Evolutionary conservation across 345 rosid genomes (phyloP), one percentile per base, ranked within the genome.

Genomic region (Eucalyptus sp.): DNA sequence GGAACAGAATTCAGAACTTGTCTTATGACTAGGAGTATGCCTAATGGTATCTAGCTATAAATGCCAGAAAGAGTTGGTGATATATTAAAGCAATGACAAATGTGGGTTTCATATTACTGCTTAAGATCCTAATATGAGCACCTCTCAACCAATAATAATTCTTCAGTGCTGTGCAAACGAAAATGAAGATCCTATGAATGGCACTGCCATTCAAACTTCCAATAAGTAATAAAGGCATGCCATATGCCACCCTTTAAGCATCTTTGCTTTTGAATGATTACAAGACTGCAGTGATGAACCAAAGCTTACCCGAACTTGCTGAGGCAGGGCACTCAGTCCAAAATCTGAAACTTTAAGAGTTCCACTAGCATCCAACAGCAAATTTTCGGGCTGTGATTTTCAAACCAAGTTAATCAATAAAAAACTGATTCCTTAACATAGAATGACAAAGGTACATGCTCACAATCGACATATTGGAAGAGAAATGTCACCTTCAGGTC

Each of bases 261-360:
- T 64, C 76, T n/a, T 41, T 37, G 15, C 8, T 22, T 22, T 11
- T 76, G 83, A 76, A 76, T 76, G 48, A 41, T 5, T 71, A 66
- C 15, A 37, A 76, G 27, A 76, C 83, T 41, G 27, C 9, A 76
- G 29, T 6, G 48, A 41, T 76, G 48, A 76, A 76, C 83, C 83
- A 11, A 76, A 20, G 90, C 99, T 95, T 89, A 98, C 99, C 88
- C 99, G 96, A 92, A 98, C 98, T 97, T 98, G 99, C 90, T 98
- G 99, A 90, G 99, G 99, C 46, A 98, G 91, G 56, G 99, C 99
- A 90, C 99, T 98, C 91, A 98, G 92, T 84, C 99, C 99, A 94
- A 98, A 98, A 92, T 98, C 99, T 48, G 99, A 98, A 88, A 98
- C 97, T 94, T 95, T 98, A 89, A 98, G 94, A 91, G 88, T 87